Base-by-base conservation (phyloP, 1,284 basidiomycete species). In the Ceratobasidium theobromae region DNA sequence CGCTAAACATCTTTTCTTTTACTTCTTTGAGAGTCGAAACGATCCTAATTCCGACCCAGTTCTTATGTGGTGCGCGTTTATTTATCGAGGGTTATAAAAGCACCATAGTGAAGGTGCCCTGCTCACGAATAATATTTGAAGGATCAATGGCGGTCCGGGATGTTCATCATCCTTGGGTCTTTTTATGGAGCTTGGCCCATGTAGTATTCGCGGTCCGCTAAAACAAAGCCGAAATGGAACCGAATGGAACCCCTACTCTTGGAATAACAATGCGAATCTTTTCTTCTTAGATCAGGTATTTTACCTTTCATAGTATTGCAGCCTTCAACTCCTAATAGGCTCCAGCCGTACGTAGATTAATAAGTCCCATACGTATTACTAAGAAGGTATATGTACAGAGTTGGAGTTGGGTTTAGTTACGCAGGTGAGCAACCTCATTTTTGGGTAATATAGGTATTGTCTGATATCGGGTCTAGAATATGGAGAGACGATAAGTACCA, bases 21-120 rank as follows among this genome's bases (percentile, higher is more conserved):
- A 89, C 76, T 93, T 92, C 78, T 93, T 93, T 75, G 89, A 91
- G 75, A 89, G 86, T 57, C 78, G 89, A 66, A 79, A 81, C 45
- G 78, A 87, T 67, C 89, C 90, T 1, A 80, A 81, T 16, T 80
- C 80, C 25, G 68, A 68, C 41, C 43, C 66, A 32, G 53, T 70
- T 32, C 46, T 65, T 18, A 57, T 70, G 66, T 67, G 65, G 55
- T 57, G 11, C 23, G 46, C 43, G 12, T 18, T 3, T 38, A 8
- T 38, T 8, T 38, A 16, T 38, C 16, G 11, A 14, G 14, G 5
- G 23, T 14, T 49, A 5, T 21, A 9, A 38, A 38, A 38, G 8
- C 35, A 23, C 14, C n/a, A n/a, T n/a, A n/a, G n/a, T n/a, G n/a
- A n/a, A n/a, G n/a, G n/a, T n/a, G n/a, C n/a, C 73, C 11, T 71